A percentile compares a stretch with the other conserved stretches of the same genome.
Conservation (phyloP, 805 yeast genomes). For the Vanderwaltozyma yarrowii region DNA sequence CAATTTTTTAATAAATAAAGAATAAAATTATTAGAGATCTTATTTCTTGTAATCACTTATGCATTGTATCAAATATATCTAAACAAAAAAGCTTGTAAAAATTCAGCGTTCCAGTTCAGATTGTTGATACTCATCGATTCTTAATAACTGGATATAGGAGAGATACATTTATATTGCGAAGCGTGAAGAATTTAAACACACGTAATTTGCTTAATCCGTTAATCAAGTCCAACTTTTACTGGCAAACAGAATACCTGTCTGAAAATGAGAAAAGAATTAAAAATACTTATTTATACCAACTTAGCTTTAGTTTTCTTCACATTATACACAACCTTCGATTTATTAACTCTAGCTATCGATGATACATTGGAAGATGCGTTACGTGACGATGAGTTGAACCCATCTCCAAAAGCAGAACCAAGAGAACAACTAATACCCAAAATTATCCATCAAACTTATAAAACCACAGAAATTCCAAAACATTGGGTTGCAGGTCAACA, state of each 20-base stretch:
- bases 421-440: constrained; percentile 57
- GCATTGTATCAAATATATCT: too few species aligned
- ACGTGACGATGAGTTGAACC: constrained; percentile 51
- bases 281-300: constrained; percentile 51
- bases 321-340: constrained; percentile 57
- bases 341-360: constrained; percentile 64
- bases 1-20: neutral
- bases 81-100: too few species aligned
- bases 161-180: too few species aligned
- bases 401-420: constrained; percentile 31
- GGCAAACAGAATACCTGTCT: too few species aligned
- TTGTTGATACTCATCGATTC: too few species aligned
- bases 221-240: too few species aligned
- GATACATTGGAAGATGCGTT: constrained; percentile 58
- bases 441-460: constrained; percentile 90
- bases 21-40: too few species aligned
- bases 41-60: too few species aligned
- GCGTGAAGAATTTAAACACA: too few species aligned
- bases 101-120: too few species aligned
- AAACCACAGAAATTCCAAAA: constrained; percentile 67
- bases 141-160: too few species aligned
- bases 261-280: constrained; percentile 57
- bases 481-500: constrained; percentile 73
- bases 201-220: too few species aligned
- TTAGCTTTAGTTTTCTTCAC: constrained; percentile 41